Evolutionary conservation across 352 stramenopile species (phyloP).

Genomic region (Pseudoperonospora humuli): DNA sequence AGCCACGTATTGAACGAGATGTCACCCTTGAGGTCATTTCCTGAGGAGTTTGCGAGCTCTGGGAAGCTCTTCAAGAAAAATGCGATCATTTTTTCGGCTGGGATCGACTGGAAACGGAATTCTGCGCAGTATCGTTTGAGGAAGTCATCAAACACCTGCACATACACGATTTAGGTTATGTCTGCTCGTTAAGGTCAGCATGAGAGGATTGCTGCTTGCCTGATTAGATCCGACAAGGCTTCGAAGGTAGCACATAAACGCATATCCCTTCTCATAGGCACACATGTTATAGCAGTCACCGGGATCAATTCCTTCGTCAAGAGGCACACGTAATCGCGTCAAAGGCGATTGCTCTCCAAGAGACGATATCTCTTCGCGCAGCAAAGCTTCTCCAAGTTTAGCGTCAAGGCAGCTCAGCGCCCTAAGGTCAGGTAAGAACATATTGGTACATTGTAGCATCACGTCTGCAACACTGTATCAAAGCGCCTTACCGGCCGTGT

Average conservation of each 20-base stretch:
- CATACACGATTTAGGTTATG: too few species aligned
- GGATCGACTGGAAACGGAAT: constrained; percentile 72
- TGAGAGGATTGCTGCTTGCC: constrained; percentile 14
- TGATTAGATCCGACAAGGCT: constrained; percentile 54
- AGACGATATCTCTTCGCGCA: constrained; percentile 62
- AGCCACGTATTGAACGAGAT: constrained; percentile 68
- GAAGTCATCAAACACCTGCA: constrained; percentile 59
- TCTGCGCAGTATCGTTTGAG: constrained; percentile 54
- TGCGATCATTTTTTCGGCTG: constrained; percentile 55
- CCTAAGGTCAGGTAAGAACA: constrained; percentile 12
- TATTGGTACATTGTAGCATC: neutral
- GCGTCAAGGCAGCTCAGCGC: constrained; percentile 57
- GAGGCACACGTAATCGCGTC: constrained; percentile 55
- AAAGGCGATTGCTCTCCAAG: constrained; percentile 62
- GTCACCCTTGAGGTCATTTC: constrained; percentile 42
- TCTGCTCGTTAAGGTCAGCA: too few species aligned
- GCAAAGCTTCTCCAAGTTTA: constrained; percentile 59
- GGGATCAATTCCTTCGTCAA: constrained; percentile 69
- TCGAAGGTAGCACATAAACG: constrained; percentile 68
- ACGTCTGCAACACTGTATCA: neutral
- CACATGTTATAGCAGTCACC: constrained; percentile 79
- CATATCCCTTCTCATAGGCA: constrained; percentile 78
- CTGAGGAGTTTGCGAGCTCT: constrained; percentile 32
- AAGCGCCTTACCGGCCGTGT: constrained; percentile 42
- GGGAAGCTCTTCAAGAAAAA: constrained; percentile 70